Percentiles rank a stretch among this genome's conserved stretches.
Conservation (phyloP, 1,284 basidiomycete genomes). For the Cryptococcus deneoformans region DNA sequence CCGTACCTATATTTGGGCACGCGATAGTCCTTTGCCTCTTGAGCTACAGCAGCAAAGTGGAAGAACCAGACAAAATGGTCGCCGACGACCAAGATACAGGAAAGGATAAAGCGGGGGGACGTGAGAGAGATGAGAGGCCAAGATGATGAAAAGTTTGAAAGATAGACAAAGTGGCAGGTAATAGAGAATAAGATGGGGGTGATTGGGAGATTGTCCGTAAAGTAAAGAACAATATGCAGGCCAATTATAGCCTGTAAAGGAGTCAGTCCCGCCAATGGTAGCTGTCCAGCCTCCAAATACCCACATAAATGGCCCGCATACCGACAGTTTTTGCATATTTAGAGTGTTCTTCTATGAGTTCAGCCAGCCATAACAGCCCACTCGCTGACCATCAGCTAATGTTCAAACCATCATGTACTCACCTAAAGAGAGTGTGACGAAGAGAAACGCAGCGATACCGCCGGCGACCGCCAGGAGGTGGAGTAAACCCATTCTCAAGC, state of each 20-base stretch:
- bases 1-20: slow-evolving; percentile 36
- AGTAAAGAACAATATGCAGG: slow-evolving; percentile 72
- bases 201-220: slow-evolving; percentile 74
- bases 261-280: slow-evolving; percentile 2
- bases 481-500: slow-evolving; percentile 25
- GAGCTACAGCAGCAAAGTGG: slow-evolving; percentile 70
- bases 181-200: slow-evolving; percentile 72
- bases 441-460: slow-evolving; percentile 65
- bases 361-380: slow-evolving; percentile 86
- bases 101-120: slow-evolving; percentile 75
- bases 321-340: slow-evolving; percentile 73
- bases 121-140: slow-evolving; percentile 91
- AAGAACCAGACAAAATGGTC: slow-evolving; percentile 97
- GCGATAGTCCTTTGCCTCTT: slow-evolving; percentile 51
- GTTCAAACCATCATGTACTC: slow-evolving; percentile 15
- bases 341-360: slow-evolving; percentile 91
- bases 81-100: slow-evolving; percentile 73
- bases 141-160: slow-evolving; percentile 79
- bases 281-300: slow-evolving; percentile 40
- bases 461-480: slow-evolving; percentile 59
- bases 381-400: slow-evolving; percentile 60
- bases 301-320: slow-evolving; percentile 77
- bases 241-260: slow-evolving; percentile 65
- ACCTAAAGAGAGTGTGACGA: slow-evolving; percentile 78
- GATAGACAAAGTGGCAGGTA: slow-evolving; percentile 77